phyloP scores from a whole-genome alignment of 1,139 yeast genomes.

The Taphrina wiesneri region DNA sequence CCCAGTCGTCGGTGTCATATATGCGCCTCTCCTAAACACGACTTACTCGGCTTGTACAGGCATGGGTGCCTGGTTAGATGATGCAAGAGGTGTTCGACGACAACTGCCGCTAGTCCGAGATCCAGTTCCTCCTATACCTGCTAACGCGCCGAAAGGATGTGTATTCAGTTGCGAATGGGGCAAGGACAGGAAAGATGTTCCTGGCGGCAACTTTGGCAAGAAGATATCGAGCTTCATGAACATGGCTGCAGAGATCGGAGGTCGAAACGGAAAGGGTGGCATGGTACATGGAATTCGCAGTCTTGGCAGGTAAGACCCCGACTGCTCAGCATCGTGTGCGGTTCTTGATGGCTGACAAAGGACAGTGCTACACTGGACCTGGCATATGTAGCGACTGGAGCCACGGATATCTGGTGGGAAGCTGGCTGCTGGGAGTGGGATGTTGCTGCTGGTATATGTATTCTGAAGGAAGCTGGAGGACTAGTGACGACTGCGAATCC shows the following conservation, averaged over 20 bases:
- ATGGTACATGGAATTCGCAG: slow-evolving; percentile 61
- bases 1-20: slow-evolving; percentile 63
- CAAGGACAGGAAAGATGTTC: slow-evolving; percentile 54
- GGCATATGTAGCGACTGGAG: slow-evolving; percentile 58
- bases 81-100: not conserved
- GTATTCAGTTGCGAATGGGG: slow-evolving; percentile 62
- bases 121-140: slow-evolving; percentile 45
- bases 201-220: slow-evolving; percentile 7
- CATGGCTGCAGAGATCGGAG: slow-evolving; percentile 3
- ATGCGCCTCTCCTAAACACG: slow-evolving; percentile 56
- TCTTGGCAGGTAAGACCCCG: slow-evolving; percentile 50
- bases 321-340: not conserved
- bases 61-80: slow-evolving; percentile 51
- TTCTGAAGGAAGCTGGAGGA: slow-evolving; percentile 61
- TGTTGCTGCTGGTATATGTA: slow-evolving; percentile 66
- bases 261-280: slow-evolving; percentile 49
- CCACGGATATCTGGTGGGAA: slow-evolving; percentile 62
- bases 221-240: slow-evolving; percentile 46
- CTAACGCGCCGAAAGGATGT: slow-evolving; percentile 46
- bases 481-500: slow-evolving; percentile 55
- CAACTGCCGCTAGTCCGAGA: not conserved
- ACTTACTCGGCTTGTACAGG: slow-evolving; percentile 56
- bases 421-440: slow-evolving; percentile 67
- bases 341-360: not conserved
- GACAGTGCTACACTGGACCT: slow-evolving; percentile 57